Evolutionary conservation across 2,329 filamentous ascomycete genomes (phyloP).

Genomic region (Colletotrichum sp.): DNA sequence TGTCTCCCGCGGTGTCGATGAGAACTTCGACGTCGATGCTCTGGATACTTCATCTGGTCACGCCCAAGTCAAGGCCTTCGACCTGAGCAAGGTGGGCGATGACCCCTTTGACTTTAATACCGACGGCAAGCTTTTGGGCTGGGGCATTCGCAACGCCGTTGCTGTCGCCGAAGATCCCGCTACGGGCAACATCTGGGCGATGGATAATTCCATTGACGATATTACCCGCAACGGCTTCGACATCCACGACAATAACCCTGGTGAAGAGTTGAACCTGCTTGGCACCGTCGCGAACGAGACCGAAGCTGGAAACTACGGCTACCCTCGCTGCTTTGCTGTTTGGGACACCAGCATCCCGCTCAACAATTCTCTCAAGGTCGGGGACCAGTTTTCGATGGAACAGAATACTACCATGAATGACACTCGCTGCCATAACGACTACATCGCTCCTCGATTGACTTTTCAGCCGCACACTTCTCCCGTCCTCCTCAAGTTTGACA

Average conservation of each 20-base stretch:
- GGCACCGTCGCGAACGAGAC: constrained; percentile 56
- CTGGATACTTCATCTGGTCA: constrained; percentile 58
- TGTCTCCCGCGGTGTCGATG: constrained; percentile 68
- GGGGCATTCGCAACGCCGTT: constrained; percentile 77
- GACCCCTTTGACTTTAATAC: constrained; percentile 50
- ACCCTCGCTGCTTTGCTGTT: constrained; percentile 58
- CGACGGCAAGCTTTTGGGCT: constrained; percentile 59
- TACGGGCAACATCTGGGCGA: constrained; percentile 58
- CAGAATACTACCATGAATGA: constrained; percentile 44
- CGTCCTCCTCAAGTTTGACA: constrained; percentile 72
- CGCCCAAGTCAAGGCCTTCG: constrained; percentile 70
- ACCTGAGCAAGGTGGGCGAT: constrained; percentile 36
- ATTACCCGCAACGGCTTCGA: constrained; percentile 62
- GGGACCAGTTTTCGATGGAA: constrained; percentile 54
- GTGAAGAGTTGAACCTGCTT: constrained; percentile 76
- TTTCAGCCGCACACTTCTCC: constrained; percentile 72
- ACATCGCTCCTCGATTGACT: constrained; percentile 59
- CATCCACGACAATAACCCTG: constrained; percentile 72
- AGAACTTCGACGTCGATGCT: constrained; percentile 66
- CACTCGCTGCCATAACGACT: constrained; percentile 45
- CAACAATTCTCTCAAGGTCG: constrained; percentile 44
- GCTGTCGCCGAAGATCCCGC: constrained; percentile 69
- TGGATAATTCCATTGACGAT: constrained; percentile 76
- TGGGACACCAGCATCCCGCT: constrained; percentile 59
- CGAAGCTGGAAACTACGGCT: constrained; percentile 31